phyloP scores from a whole-genome alignment of 768 basidiomycete genomes.

The Rhodotorula kratochvilovae region DNA sequence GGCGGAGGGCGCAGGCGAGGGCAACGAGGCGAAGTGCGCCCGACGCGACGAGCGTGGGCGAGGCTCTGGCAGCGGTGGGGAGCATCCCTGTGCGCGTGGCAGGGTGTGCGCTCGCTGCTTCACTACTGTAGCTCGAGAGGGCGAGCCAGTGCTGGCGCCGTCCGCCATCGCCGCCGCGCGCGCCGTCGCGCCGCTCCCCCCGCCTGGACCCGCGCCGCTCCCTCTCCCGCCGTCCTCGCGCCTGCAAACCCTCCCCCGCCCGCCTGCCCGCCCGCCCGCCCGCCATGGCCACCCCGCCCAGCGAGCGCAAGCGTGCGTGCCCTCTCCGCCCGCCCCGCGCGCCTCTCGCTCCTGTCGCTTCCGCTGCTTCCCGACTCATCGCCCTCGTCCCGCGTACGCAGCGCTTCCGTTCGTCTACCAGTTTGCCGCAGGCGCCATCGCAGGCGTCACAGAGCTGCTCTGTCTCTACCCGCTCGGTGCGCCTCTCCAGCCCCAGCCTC shows the following conservation, averaged over 20 bases:
- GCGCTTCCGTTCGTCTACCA: slow-evolving; percentile 58
- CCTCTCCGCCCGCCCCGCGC: background rate
- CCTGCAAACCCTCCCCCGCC: background rate
- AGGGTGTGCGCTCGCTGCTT: background rate
- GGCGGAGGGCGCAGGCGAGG: background rate
- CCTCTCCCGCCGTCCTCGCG: background rate
- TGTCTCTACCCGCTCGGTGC: slow-evolving; percentile 85
- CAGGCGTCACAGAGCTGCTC: slow-evolving; percentile 60
- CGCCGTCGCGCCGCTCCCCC: too few relatives aligned
- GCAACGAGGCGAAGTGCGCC: slow-evolving; percentile 12
- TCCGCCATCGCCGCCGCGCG: too few relatives aligned
- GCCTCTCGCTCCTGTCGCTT: background rate
- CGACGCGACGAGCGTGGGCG: background rate
- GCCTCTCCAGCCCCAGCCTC: slow-evolving; percentile 40
- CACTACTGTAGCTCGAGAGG: too few relatives aligned
- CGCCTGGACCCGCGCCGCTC: too few relatives aligned
- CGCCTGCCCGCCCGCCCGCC: background rate
- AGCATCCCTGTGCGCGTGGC: background rate
- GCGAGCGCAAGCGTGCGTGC: slow-evolving; percentile 26
- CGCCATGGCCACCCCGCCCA: background rate
- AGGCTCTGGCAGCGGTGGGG: background rate
- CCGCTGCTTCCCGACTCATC: background rate
- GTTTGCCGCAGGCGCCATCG: slow-evolving; percentile 92
- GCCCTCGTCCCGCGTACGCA: slow-evolving; percentile 15
- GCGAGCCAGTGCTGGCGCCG: too few relatives aligned